Evolutionary conservation across 2,329 filamentous ascomycete species (phyloP).

Genomic region (Talaromyces sp.): DNA sequence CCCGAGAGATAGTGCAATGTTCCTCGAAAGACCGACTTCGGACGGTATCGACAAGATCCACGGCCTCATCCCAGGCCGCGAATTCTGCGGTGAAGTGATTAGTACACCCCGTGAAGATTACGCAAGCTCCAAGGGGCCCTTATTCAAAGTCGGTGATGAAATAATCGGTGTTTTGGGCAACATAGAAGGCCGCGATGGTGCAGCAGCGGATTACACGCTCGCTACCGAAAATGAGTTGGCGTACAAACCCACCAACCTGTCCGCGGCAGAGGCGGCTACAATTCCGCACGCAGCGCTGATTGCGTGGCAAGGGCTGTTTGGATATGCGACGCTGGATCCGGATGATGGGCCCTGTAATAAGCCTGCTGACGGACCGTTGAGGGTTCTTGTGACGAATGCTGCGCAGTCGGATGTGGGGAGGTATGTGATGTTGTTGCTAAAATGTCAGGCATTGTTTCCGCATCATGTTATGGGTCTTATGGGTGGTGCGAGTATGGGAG

Average conservation of each 20-base stretch:
- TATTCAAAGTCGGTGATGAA: slow-evolving; percentile 40
- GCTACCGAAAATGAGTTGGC: slow-evolving; percentile 39
- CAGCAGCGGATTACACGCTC: slow-evolving; percentile 41
- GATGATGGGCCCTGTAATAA: slow-evolving; percentile 18
- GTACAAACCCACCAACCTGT: slow-evolving; percentile 37
- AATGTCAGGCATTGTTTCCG: slow-evolving; percentile 33
- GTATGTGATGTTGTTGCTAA: slow-evolving; percentile 37
- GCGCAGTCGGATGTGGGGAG: slow-evolving; percentile 35
- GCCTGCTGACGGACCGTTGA: slow-evolving; percentile 23
- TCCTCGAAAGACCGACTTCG: slow-evolving; percentile 18
- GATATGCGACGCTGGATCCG: slow-evolving; percentile 33
- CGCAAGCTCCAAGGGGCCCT: slow-evolving; percentile 30
- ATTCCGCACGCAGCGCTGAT: slow-evolving; percentile 40
- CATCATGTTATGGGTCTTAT: slow-evolving; percentile 12
- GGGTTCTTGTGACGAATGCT: slow-evolving; percentile 40
- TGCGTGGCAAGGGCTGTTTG: slow-evolving; percentile 43
- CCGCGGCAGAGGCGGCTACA: slow-evolving; percentile 33
- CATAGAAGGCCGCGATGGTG: slow-evolving; percentile 34
- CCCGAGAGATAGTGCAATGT: slow-evolving; percentile 7
- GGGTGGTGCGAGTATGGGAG: background rate
- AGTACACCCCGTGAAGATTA: slow-evolving; percentile 33
- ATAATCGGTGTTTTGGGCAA: slow-evolving; percentile 40
- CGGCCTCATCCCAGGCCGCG: slow-evolving; percentile 39
- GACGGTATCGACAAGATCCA: slow-evolving; percentile 23
- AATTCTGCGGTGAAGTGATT: slow-evolving; percentile 40